These are phyloP conservation scores for Sugiyamaella valdiviana DNA, from an alignment of 805 yeast genomes.

Conservation along the genomic window DNA sequence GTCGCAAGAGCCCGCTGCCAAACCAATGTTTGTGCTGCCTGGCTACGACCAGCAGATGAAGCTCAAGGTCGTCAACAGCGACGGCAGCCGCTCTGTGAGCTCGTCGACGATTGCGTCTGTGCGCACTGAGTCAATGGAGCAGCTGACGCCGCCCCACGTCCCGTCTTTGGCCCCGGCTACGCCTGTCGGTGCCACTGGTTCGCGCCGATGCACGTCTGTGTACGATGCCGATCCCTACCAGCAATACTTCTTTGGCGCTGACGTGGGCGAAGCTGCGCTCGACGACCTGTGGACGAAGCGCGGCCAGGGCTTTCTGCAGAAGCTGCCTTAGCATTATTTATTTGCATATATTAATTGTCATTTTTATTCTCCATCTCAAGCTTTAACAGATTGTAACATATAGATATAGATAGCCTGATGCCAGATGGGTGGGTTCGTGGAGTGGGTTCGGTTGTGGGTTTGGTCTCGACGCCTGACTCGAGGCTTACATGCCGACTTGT, in stretches of 20 bases:
- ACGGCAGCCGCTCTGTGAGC: constrained; percentile 5
- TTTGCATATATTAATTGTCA: background rate
- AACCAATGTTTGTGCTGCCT: constrained; percentile 14
- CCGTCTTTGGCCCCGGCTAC: background rate
- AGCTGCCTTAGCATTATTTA: background rate
- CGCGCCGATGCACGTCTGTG: constrained; percentile 3
- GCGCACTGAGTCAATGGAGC: background rate
- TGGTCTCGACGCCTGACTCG: too few species aligned
- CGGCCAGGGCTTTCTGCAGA: constrained; percentile 13
- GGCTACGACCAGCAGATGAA: constrained; percentile 17
- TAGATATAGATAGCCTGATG: too few species aligned
- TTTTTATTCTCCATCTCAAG: too few species aligned
- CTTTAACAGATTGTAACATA: too few species aligned
- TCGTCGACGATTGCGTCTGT: constrained; percentile 3
- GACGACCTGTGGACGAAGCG: constrained; percentile 17
- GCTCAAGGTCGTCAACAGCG: constrained; percentile 16
- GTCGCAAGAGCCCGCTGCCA: background rate
- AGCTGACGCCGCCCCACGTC: background rate
- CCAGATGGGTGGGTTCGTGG: too few species aligned
- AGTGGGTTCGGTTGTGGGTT: too few species aligned
- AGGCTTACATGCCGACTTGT: too few species aligned
- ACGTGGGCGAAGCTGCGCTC: background rate
- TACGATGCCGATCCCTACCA: constrained; percentile 8
- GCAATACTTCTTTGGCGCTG: constrained; percentile 7
- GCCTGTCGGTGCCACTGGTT: background rate